Evolutionary conservation across 2,329 filamentous ascomycete genomes (phyloP).

Genomic region (Phialophora chinensis): DNA sequence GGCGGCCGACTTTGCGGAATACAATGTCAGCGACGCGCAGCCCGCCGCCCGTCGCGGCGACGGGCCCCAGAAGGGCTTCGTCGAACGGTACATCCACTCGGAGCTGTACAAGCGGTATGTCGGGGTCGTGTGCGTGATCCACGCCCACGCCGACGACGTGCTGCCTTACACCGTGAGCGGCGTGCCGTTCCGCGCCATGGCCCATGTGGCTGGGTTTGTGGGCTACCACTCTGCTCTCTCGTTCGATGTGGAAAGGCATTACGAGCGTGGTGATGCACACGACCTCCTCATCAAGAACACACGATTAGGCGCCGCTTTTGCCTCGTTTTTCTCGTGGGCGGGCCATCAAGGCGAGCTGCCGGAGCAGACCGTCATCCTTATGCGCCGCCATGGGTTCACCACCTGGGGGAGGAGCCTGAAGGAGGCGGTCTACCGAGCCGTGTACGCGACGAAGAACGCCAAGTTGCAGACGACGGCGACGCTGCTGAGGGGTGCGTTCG

Average conservation of each 20-base stretch:
- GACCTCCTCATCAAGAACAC: constrained; percentile 49
- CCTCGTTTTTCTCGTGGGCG: constrained; percentile 41
- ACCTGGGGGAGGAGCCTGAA: constrained; percentile 48
- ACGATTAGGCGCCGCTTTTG: constrained; percentile 46
- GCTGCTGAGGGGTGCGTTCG: constrained; percentile 25
- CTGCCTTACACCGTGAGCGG: constrained; percentile 51
- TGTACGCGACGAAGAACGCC: constrained; percentile 55
- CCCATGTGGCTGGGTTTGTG: constrained; percentile 55
- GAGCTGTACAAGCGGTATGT: constrained; percentile 54
- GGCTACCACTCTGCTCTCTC: constrained; percentile 42
- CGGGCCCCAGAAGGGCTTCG: constrained; percentile 48
- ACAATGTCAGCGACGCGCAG: constrained; percentile 43
- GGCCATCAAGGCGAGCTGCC: constrained; percentile 14
- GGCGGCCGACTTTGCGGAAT: constrained; percentile 54
- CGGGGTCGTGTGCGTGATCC: constrained; percentile 50
- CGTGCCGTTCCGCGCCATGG: constrained; percentile 49
- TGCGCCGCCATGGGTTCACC: constrained; percentile 56
- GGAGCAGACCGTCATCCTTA: constrained; percentile 49
- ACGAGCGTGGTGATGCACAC: constrained; percentile 40
- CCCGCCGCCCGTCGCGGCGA: constrained; percentile 29
- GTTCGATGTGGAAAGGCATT: constrained; percentile 44
- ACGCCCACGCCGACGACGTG: constrained; percentile 53
- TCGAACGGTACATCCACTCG: constrained; percentile 56
- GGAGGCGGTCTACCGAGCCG: constrained; percentile 49
- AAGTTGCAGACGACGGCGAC: constrained; percentile 49